Conservation (phyloP, 208 protist species). For the Trypanosoma lewisi region DNA sequence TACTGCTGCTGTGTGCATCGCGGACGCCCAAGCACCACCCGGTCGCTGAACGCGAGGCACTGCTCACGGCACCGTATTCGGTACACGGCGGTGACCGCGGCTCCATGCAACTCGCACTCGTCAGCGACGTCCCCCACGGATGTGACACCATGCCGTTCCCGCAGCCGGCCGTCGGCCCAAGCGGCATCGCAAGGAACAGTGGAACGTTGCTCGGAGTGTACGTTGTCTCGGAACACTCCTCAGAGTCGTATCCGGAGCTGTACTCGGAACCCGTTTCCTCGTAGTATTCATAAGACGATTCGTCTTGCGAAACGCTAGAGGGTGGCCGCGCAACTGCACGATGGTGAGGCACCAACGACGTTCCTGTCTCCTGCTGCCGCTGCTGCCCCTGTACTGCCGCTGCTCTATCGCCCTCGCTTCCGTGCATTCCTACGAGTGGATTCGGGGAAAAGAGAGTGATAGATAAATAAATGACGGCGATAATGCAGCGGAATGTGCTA, state of each 20-base stretch:
- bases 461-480: not conserved
- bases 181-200: conserved; percentile 9
- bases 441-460: not conserved
- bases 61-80: not conserved
- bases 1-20: not conserved
- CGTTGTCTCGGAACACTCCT: conserved; percentile 6
- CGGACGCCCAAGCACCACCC: not conserved
- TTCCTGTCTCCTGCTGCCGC: not conserved
- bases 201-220: conserved; percentile 11
- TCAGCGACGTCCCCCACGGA: not conserved
- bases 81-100: not conserved
- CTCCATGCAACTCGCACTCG: not conserved
- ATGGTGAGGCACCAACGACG: too few relatives aligned
- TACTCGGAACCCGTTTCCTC: not conserved
- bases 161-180: not conserved
- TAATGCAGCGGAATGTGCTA: not conserved
- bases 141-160: not conserved
- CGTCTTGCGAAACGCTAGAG: too few relatives aligned
- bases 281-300: not conserved
- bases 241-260: not conserved
- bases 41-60: not conserved
- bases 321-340: too few relatives aligned
- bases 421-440: not conserved
- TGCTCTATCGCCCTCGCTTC: not conserved
- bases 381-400: not conserved